Percentiles rank a stretch among this genome's conserved stretches.
phyloP scores from a whole-genome alignment of 2,329 filamentous ascomycete genomes.

The Botrytis tulipae region DNA sequence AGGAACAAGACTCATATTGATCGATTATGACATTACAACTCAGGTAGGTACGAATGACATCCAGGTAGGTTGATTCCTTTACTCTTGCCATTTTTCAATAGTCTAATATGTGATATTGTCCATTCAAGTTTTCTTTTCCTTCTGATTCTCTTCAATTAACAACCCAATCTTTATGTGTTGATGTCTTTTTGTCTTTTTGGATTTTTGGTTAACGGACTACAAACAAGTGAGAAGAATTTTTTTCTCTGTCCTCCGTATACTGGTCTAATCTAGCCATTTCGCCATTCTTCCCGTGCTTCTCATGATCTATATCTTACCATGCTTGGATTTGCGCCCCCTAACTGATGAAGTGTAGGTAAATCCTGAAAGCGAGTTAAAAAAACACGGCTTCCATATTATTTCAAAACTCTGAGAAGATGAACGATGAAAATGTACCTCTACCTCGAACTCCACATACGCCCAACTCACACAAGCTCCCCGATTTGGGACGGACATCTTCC shows the following conservation, averaged over 20 bases:
- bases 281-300: background rate
- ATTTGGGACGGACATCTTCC: constrained; percentile 17
- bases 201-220: constrained; percentile 12
- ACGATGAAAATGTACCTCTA: constrained; percentile 12
- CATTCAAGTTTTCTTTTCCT: background rate
- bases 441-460: constrained; percentile 13
- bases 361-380: background rate
- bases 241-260: background rate
- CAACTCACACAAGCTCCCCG: constrained; percentile 1
- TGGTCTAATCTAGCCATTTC: background rate
- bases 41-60: background rate
- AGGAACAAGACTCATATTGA: background rate
- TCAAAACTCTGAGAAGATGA: constrained; percentile 4
- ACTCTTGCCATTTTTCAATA: background rate
- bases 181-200: constrained; percentile 1
- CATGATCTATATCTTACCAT: background rate
- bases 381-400: constrained; percentile 18
- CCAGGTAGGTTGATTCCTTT: background rate
- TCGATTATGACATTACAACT: background rate
- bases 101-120: background rate
- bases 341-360: background rate
- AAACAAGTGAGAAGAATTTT: background rate
- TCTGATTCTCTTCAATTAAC: background rate
- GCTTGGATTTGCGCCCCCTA: background rate
- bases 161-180: background rate